phyloP scores from a whole-genome alignment of 768 basidiomycete genomes.

The Calocybe cyanea region DNA sequence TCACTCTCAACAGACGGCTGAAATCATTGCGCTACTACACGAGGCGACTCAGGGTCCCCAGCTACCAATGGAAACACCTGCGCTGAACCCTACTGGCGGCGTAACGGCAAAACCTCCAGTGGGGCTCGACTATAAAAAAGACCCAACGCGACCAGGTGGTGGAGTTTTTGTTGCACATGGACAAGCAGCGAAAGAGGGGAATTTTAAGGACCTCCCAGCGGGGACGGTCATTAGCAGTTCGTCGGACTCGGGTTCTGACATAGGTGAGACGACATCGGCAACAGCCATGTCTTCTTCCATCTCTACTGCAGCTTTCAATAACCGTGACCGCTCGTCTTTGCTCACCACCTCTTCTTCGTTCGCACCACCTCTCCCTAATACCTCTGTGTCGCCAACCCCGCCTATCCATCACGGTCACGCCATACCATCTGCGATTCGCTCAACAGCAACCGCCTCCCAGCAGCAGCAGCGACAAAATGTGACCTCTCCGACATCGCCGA shows the following conservation, averaged over 20 bases:
- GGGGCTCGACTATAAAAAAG: slow-evolving; percentile 70
- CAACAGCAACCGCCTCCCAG: slow-evolving; percentile 19
- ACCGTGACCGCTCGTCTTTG: slow-evolving; percentile 30
- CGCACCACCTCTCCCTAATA: slow-evolving; percentile 27
- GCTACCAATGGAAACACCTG: slow-evolving; percentile 50
- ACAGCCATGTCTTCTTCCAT: slow-evolving; percentile 18
- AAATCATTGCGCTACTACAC: slow-evolving; percentile 88
- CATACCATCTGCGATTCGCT: slow-evolving; percentile 25
- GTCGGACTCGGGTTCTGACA: slow-evolving; percentile 46
- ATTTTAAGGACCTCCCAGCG: slow-evolving; percentile 51
- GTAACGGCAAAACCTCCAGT: slow-evolving; percentile 53
- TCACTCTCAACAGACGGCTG: slow-evolving; percentile 62
- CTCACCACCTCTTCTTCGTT: slow-evolving; percentile 32
- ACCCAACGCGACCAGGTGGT: slow-evolving; percentile 78
- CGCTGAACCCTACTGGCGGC: slow-evolving; percentile 77
- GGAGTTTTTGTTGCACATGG: slow-evolving; percentile 76
- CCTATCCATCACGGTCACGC: slow-evolving; percentile 14
- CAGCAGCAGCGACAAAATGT: slow-evolving; percentile 11
- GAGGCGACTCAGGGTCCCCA: slow-evolving; percentile 85
- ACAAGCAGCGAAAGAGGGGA: slow-evolving; percentile 37
- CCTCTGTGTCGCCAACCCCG: slow-evolving; percentile 11
- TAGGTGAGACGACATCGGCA: slow-evolving; percentile 23
- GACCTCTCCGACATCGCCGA: slow-evolving; percentile 27
- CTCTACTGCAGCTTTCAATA: slow-evolving; percentile 26
- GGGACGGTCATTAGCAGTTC: slow-evolving; percentile 48